phyloP scores from a whole-genome alignment of 2,329 filamentous ascomycete species.

The Monascus ruber region DNA sequence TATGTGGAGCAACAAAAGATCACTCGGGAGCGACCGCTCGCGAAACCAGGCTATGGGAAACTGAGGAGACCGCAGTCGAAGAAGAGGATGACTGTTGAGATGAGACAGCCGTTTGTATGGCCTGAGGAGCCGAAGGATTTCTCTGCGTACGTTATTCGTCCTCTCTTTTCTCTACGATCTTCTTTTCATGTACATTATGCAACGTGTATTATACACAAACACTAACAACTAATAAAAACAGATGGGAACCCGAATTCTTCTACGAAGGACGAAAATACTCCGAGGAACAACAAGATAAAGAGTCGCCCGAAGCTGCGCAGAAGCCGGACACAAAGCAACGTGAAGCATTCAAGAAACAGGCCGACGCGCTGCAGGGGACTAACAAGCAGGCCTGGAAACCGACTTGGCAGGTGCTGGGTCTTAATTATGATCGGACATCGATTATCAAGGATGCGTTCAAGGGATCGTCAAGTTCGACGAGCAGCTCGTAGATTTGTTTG shows the following conservation, averaged over 20 bases:
- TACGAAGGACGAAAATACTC: slow-evolving; percentile 41
- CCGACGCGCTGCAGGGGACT: slow-evolving; percentile 46
- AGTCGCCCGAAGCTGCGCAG: neutral
- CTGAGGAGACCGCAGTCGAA: slow-evolving; percentile 60
- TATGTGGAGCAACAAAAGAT: slow-evolving; percentile 62
- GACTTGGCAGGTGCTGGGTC: slow-evolving; percentile 34
- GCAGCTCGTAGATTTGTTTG: too few relatives aligned
- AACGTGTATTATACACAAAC: neutral
- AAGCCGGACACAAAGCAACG: slow-evolving; percentile 32
- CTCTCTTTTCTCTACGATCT: slow-evolving; percentile 1
- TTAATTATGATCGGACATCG: slow-evolving; percentile 24
- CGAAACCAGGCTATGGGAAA: slow-evolving; percentile 37
- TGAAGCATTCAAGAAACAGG: slow-evolving; percentile 45
- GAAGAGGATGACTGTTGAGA: slow-evolving; percentile 93
- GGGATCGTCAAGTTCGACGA: too few relatives aligned
- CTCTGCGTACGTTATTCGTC: slow-evolving; percentile 38
- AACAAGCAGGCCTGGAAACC: slow-evolving; percentile 48
- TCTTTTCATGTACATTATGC: slow-evolving; percentile 4
- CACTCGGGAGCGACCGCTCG: slow-evolving; percentile 30
- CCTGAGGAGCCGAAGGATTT: slow-evolving; percentile 57
- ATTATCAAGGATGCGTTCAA: slow-evolving; percentile 4
- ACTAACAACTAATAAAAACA: slow-evolving; percentile 15
- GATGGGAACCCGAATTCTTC: slow-evolving; percentile 53
- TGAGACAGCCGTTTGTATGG: slow-evolving; percentile 80
- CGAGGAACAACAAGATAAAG: neutral